Evolutionary conservation across 768 basidiomycete genomes (phyloP), one percentile per base, ranked within the genome.

Genomic region (Psilocybe azurescens): DNA sequence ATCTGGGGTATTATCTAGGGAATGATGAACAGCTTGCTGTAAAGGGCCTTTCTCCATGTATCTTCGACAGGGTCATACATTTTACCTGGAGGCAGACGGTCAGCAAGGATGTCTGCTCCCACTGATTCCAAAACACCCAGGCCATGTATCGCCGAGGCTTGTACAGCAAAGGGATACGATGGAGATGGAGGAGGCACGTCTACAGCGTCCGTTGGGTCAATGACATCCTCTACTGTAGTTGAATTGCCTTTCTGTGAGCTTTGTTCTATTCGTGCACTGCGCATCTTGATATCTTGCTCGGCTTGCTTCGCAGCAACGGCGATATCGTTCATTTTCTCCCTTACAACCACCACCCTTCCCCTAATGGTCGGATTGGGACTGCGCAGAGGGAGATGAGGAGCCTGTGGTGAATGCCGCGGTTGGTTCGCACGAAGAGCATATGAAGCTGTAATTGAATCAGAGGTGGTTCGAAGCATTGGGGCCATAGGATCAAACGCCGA

Each of bases 161-260:
- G 91, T 41, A 90, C 84, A 6, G 89, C 85, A 66, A 93, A 89
- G 1, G 88, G 88, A 69, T 90, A 91, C 38, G 79, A 80, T 39
- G 87, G 78, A 38, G 89, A 86, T 6, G 86, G 89, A 5, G 82
- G 87, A 0, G 93, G 93, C 36, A 94, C 71, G 69, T 94, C 93
- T 38, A 94, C 92, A 28, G 83, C 84, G 68, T 94, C 93, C 28
- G 93, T 94, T 10, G 93, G 93, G 74, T 94, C 93, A 67, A 94
- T 87, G 57, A 90, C 81, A 67, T 87, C 72, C 69, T 86, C 82
- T 64, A 82, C 73, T n/a, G 70, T 65, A 56, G 73, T 68, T 60
- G 74, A 71, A 62, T 74, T 76, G 47, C 69, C 72, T 56, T 74
- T 75, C 61, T 81, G 78, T n/a, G 79, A 74, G 32, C 70, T 80